A percentile compares a stretch with the other conserved stretches of the same genome.
These are phyloP conservation scores for Sugiyamaella boreocaroliniensis DNA, from an alignment of 805 yeast genomes.

Conservation along the genomic window DNA sequence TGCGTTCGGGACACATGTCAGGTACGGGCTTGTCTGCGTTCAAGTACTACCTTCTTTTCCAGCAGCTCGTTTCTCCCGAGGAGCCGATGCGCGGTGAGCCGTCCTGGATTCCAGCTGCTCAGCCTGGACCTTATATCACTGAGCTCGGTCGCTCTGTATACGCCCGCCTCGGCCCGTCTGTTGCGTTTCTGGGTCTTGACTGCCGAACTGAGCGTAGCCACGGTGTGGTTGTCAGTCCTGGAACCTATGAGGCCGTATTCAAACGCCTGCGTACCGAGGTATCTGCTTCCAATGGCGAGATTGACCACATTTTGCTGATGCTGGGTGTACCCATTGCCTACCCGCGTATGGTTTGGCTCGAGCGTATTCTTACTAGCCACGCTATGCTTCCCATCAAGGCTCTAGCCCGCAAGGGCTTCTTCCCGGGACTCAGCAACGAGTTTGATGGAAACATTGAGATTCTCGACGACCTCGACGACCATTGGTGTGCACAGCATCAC, in stretches of 20 bases:
- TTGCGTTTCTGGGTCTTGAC: conserved; percentile 74
- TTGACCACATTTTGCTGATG: conserved; percentile 74
- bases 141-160: conserved; percentile 62
- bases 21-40: conserved; percentile 75
- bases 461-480: conserved; percentile 89
- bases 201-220: conserved; percentile 86
- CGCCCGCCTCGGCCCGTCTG: conserved; percentile 65
- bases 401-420: conserved; percentile 41
- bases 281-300: conserved; percentile 40
- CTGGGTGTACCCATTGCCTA: conserved; percentile 93
- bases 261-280: conserved; percentile 53
- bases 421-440: conserved; percentile 75
- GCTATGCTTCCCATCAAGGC: conserved; percentile 57
- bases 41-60: conserved; percentile 84
- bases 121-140: conserved; percentile 61
- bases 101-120: conserved; percentile 56
- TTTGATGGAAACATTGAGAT: conserved; percentile 90
- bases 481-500: conserved; percentile 90
- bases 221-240: conserved; percentile 45
- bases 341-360: conserved; percentile 90
- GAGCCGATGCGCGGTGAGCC: conserved; percentile 38
- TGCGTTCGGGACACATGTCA: conserved; percentile 60
- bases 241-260: conserved; percentile 58
- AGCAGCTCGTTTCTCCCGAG: conserved; percentile 62
- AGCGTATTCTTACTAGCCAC: conserved; percentile 52